Conservation (phyloP, 2,329 filamentous ascomycete species). For the Colletotrichum tabaci region DNA sequence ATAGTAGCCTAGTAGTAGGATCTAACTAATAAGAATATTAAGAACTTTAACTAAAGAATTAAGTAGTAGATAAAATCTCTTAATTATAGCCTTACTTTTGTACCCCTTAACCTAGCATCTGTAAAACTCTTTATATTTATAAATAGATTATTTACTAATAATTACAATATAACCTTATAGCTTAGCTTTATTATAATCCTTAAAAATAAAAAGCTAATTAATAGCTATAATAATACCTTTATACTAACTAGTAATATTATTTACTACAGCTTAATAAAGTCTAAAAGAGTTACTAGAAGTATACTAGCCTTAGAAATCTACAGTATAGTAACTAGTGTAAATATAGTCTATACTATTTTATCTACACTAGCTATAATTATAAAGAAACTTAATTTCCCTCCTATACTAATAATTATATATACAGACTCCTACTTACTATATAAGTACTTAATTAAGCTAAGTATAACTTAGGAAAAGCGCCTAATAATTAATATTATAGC, state of each 20-base stretch:
- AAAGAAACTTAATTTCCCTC: too few relatives aligned
- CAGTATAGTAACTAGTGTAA: too few relatives aligned
- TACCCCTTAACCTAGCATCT: neutral
- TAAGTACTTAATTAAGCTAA: neutral
- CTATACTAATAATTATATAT: too few relatives aligned
- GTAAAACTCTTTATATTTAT: neutral
- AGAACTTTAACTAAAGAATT: too few relatives aligned
- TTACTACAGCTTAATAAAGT: neutral
- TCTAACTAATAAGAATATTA: too few relatives aligned
- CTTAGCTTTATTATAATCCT: neutral
- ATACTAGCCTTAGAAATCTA: neutral
- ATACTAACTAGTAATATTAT: neutral
- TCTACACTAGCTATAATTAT: too few relatives aligned
- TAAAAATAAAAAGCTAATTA: neutral
- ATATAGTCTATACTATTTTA: too few relatives aligned
- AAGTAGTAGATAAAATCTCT: too few relatives aligned
- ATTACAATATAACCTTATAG: neutral
- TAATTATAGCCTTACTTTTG: too few relatives aligned
- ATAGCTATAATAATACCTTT: neutral
- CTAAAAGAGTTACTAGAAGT: too few relatives aligned
- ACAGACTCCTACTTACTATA: neutral
- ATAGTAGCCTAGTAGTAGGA: too few relatives aligned
- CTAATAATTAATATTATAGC: neutral
- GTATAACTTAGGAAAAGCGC: neutral
- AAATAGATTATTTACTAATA: neutral